Evolutionary conservation across 495 filamentous ascomycete genomes (phyloP), one percentile per base, ranked within the genome.

Genomic region (Penicillium simplicissimum): DNA sequence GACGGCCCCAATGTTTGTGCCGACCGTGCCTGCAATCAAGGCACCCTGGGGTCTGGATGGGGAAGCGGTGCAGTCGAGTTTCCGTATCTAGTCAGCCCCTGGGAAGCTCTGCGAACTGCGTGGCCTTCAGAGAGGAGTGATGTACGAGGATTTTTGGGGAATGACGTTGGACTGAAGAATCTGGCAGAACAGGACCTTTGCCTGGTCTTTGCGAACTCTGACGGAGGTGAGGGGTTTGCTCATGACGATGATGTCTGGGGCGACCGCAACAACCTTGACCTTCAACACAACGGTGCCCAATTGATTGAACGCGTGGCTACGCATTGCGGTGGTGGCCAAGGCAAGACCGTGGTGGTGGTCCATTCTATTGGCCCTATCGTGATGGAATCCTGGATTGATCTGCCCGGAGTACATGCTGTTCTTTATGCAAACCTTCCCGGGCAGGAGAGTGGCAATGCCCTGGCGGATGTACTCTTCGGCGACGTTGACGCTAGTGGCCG

Each of bases 321-420:
- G 10, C 79, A 82, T 45, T 98, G 95, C 66, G 86, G 87, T 34
- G 74, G 75, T 21, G 88, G 86, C 48, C 82, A 81, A 31, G 88
- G 89, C 17, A 82, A 82, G 40, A 90, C 90, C 10, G 79, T 97
- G 14, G 92, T 97, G 1, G 84, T 97, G 23, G 79, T 97, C n/a
- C 95, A 98, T 71, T 82, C 95, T 3, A 90, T 97, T 23, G 95
- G 95, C 0, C 92, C 95, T 0, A 91, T 96, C 6, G 74, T 93
- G 11, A 69, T 97, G 60, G 95, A 97, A 64, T 75, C 83, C 25
- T 98, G 91, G 90, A 88, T 95, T 62, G 86, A 96, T 52, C 72
- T 89, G 0, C 88, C 91, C 3, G 84, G 83, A 42, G 81, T 98
- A 48, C 91, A 94, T 62, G 93, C 88, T 0, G 87, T 97, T 1